Evolutionary conservation across 805 yeast species (phyloP), one percentile per base, ranked within the genome.

Genomic region (Cyberlindnera meyerae): DNA sequence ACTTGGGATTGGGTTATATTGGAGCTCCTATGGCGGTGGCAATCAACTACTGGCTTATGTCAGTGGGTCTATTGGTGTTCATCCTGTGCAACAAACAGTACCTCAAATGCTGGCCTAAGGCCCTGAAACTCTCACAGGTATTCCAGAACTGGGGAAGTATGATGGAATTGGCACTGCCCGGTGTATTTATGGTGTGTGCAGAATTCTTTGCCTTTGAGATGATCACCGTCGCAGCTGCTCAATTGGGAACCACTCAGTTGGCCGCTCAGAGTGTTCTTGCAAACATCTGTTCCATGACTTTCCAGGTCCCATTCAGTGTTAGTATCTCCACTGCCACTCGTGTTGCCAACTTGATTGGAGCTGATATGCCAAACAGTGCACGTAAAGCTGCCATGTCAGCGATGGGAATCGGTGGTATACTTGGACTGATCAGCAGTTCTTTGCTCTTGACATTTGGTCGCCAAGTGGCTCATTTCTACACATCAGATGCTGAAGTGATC

Each of bases 11-110:
- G 11, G 96, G 96, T 0, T 86, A 66, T 53, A 60, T 73, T 26
- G 96, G 96, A 1, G 90, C 95, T 0, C 90, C 96, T 2, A 62
- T 81, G 5, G 88, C 94, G 3, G 80, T 79, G 17, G 75, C 75
- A 6, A 63, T 82, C 16, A 78, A 83, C 29, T 82, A 80, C 53
- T 84, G 93, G 85, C 44, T 77, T 36, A 79, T 79, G 77, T 63
- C 52, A 31, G 44, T 43, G 24, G 39, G 54, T 11, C 38, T 52
- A 8, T 28, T 48, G 11, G 36, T 44, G 11, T 50, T 49, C 29
- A 42, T 48, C 8, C 17, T 67, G 1, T 67, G 59, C 42, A 57
- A 80, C 33, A 80, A 84, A 1, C 60, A 61, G 15, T 73, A 79
- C 8, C 33, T 51, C 24, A 72, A 73, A 49, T 82, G 90, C 49